Percentiles rank a stretch among this genome's conserved stretches.
Evolutionary conservation across 192 early-diverging fungal genomes (phyloP).

Genomic region (Gigaspora rosea): DNA sequence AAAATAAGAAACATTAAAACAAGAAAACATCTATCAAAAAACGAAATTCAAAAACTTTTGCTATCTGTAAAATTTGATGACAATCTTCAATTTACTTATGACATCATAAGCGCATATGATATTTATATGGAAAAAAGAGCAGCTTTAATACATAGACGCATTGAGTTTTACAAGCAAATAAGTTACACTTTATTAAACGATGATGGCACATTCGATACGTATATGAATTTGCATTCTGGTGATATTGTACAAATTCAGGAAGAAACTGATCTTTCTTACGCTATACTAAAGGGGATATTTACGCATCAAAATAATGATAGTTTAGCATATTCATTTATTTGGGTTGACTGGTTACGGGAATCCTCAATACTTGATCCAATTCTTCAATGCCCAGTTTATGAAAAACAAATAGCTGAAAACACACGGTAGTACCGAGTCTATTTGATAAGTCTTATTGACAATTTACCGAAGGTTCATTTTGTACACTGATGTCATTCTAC

Average conservation of each 20-base stretch:
- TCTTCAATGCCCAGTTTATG: slow-evolving; percentile 1
- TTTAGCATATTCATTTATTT: background rate
- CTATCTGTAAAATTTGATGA: background rate
- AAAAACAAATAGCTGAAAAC: background rate
- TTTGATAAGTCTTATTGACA: too few species aligned
- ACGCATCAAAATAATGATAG: background rate
- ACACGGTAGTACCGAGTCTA: background rate
- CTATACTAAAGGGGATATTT: background rate
- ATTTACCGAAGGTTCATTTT: background rate
- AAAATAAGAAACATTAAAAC: background rate
- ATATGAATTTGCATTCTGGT: background rate
- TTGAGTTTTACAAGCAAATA: background rate
- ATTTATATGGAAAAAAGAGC: slow-evolving; percentile 3
- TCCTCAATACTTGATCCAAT: background rate
- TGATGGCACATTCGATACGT: background rate
- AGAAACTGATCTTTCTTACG: background rate
- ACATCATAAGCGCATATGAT: background rate
- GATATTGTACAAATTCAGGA: background rate
- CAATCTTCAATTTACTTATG: background rate
- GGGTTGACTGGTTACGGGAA: background rate
- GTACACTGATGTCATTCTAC: background rate
- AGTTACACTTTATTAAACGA: background rate
- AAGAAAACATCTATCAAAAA: background rate
- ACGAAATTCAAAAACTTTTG: background rate
- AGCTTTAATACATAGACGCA: background rate